Evolutionary conservation across 371 early-diverging fungal species (phyloP).

Genomic region (Zopfochytrium polystomum): DNA sequence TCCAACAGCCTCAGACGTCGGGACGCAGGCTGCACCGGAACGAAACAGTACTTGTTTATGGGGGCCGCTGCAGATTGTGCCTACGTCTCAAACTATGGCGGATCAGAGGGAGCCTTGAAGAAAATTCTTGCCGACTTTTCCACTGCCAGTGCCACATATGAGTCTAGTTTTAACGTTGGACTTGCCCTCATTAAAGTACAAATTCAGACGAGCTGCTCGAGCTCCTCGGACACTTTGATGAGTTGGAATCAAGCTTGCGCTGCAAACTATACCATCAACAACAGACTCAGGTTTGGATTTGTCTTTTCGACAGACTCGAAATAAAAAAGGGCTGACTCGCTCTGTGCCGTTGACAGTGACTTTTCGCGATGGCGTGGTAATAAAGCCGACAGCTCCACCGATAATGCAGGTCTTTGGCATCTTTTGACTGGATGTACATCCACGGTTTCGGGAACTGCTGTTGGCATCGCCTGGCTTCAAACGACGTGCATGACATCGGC

Average conservation of each 20-base stretch:
- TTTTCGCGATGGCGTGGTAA: conserved; percentile 87
- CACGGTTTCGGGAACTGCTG: conserved; percentile 68
- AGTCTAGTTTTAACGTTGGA: conserved; percentile 84
- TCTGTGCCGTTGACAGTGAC: conserved; percentile 46
- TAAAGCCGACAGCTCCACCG: conserved; percentile 42
- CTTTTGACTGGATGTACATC: conserved; percentile 66
- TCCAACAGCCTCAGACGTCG: too few species aligned
- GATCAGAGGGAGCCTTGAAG: conserved; percentile 29
- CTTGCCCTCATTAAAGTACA: conserved; percentile 82
- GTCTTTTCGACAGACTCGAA: background rate
- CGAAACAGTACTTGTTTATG: conserved; percentile 25
- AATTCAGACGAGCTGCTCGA: conserved; percentile 55
- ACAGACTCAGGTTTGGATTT: conserved; percentile 56
- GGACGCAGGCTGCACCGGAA: conserved; percentile 9
- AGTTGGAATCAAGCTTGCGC: conserved; percentile 83
- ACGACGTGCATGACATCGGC: conserved; percentile 64
- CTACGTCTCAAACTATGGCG: conserved; percentile 34
- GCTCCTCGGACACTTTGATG: conserved; percentile 30
- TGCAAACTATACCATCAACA: conserved; percentile 65
- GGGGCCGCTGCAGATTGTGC: conserved; percentile 50
- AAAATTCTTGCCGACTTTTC: conserved; percentile 42
- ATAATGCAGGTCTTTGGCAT: conserved; percentile 90
- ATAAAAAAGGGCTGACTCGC: too few species aligned
- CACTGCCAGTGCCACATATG: conserved; percentile 71
- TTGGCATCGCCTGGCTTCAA: conserved; percentile 93